Conservation (phyloP, 2,329 filamentous ascomycete genomes). For the Pochonia chlamydosporia region DNA sequence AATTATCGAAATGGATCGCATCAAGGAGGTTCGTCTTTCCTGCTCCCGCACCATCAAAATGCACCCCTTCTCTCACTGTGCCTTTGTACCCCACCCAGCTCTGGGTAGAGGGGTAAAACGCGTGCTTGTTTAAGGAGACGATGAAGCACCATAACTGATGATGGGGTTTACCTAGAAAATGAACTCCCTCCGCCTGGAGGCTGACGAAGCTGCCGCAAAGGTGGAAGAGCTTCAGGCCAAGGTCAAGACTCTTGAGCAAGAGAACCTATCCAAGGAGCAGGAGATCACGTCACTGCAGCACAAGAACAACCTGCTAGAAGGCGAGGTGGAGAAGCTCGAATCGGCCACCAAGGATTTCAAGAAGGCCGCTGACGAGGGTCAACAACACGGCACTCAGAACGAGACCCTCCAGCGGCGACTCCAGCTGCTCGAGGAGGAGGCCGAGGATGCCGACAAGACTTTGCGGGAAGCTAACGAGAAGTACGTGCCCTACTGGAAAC, state of each 20-base stretch:
- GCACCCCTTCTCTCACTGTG: slow-evolving; percentile 15
- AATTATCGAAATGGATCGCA: slow-evolving; percentile 67
- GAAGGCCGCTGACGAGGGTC: slow-evolving; percentile 76
- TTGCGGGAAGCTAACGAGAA: slow-evolving; percentile 97
- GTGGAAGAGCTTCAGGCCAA: slow-evolving; percentile 82
- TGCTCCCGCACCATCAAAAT: background rate
- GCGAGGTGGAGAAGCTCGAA: slow-evolving; percentile 91
- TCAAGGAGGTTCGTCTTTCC: slow-evolving; percentile 68
- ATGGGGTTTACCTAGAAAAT: slow-evolving; percentile 62
- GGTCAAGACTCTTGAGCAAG: slow-evolving; percentile 88
- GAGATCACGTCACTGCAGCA: slow-evolving; percentile 94
- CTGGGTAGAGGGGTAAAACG: slow-evolving; percentile 15
- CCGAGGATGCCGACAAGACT: slow-evolving; percentile 92
- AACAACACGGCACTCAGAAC: slow-evolving; percentile 78
- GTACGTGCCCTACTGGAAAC: slow-evolving; percentile 49
- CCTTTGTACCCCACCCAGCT: slow-evolving; percentile 23
- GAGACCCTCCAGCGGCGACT: slow-evolving; percentile 88
- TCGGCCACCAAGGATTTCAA: slow-evolving; percentile 78
- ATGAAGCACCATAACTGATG: slow-evolving; percentile 8
- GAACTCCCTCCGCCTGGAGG: slow-evolving; percentile 89
- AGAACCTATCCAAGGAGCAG: slow-evolving; percentile 94
- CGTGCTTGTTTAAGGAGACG: background rate
- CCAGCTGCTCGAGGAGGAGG: slow-evolving; percentile 96
- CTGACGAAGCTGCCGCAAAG: slow-evolving; percentile 75
- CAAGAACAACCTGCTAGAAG: slow-evolving; percentile 88